phyloP scores from a whole-genome alignment of 2,329 filamentous ascomycete species.

The Penicillium concentricum region DNA sequence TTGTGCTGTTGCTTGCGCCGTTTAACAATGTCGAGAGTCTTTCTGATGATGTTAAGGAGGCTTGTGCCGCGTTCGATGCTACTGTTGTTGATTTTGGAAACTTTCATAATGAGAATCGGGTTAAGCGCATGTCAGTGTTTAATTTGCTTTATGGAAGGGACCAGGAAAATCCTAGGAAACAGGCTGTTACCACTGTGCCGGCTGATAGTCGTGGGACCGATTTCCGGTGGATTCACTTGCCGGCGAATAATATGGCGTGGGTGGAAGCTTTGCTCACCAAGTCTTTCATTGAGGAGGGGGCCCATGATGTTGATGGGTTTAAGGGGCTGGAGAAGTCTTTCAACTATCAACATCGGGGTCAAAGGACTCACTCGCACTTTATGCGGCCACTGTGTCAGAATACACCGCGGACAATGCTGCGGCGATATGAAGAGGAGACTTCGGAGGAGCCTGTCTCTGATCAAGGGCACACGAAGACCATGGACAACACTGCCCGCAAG shows the following conservation, averaged over 20 bases:
- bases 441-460: constrained; percentile 17
- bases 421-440: constrained; percentile 22
- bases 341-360: constrained; percentile 60
- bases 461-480: constrained; percentile 8
- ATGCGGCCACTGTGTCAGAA: constrained; percentile 61
- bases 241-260: constrained; percentile 58
- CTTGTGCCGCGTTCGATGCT: constrained; percentile 52
- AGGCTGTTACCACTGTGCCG: constrained; percentile 48
- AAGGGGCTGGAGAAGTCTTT: constrained; percentile 63
- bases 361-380: constrained; percentile 59
- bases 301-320: constrained; percentile 62
- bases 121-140: constrained; percentile 51
- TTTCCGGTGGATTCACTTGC: constrained; percentile 56
- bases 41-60: constrained; percentile 42
- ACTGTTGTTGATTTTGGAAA: constrained; percentile 56
- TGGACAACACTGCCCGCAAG: constrained; percentile 23
- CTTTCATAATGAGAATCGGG: constrained; percentile 44
- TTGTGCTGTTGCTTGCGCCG: constrained; percentile 36
- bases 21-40: constrained; percentile 39
- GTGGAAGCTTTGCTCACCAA: constrained; percentile 64
- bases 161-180: constrained; percentile 44
- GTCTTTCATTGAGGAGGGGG: constrained; percentile 62
- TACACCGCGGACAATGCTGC: constrained; percentile 38
- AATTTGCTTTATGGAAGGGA: constrained; percentile 55
- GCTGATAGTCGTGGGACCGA: constrained; percentile 49